phyloP scores from a whole-genome alignment of 805 yeast genomes.

The Starmerella bombi region DNA sequence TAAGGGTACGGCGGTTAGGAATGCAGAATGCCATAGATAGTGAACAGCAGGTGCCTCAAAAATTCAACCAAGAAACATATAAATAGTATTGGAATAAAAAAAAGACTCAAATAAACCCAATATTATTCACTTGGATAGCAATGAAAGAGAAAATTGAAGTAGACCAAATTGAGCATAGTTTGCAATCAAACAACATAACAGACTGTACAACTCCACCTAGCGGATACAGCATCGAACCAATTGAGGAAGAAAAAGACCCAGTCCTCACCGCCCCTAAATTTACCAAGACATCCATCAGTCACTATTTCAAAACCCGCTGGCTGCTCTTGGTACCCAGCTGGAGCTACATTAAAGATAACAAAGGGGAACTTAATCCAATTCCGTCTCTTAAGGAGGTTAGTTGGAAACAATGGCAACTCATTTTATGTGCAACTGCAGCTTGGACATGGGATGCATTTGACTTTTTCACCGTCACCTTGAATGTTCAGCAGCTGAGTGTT shows the following conservation, averaged over 20 bases:
- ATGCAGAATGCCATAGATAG: too few relatives aligned
- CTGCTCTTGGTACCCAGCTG: conserved; percentile 23
- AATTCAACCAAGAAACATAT: too few relatives aligned
- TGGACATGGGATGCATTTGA: conserved; percentile 70
- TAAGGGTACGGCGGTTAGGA: too few relatives aligned
- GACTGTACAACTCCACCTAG: too few relatives aligned
- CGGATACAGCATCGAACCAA: background rate
- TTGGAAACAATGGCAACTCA: conserved; percentile 46
- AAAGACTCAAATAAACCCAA: too few relatives aligned
- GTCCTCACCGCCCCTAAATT: conserved; percentile 12
- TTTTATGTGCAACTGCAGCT: conserved; percentile 45
- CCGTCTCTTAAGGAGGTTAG: conserved; percentile 40
- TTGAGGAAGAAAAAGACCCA: conserved; percentile 2
- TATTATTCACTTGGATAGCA: too few relatives aligned
- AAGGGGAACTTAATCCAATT: conserved; percentile 42
- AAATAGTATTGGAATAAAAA: too few relatives aligned
- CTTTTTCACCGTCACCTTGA: conserved; percentile 49
- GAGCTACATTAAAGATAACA: conserved; percentile 18
- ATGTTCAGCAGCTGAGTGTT: conserved; percentile 39
- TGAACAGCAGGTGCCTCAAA: too few relatives aligned
- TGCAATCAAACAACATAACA: too few relatives aligned
- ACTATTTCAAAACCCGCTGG: conserved; percentile 26
- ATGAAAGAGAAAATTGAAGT: too few relatives aligned
- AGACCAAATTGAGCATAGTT: too few relatives aligned
- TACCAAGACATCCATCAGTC: conserved; percentile 18